Base-by-base conservation (phyloP, 2,329 filamentous ascomycete species). In the Beauveria caledonica region DNA sequence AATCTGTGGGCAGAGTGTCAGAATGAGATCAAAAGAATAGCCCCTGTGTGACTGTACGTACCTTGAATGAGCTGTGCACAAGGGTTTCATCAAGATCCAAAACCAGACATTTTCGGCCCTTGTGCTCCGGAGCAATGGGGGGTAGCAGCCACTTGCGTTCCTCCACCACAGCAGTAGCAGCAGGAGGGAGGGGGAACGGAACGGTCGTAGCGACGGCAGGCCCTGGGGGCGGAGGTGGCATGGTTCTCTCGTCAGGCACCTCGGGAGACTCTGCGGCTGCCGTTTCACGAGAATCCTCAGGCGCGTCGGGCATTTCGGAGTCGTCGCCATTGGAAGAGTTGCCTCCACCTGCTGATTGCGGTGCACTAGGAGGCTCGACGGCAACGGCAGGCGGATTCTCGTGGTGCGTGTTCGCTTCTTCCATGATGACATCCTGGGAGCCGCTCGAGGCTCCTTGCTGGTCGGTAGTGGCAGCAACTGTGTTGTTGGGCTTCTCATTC, bases 61-160 rank as follows among this genome's bases (percentile, higher is more conserved):
- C 93, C 84, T 99, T 99, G 77, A 99, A 99, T 67, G 94, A 97
- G 74, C 94, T 97, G 77, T 99, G 94, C 25, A 99, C 94, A 57
- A 99, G 77, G 1, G 94, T 99, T 74, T 99, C 94, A 67, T 99
- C 94, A 63, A 99, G 78, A 77, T 99, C 94, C 50, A 99, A 81
- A 19, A 99, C 93, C 45, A 99, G 78, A 68, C 94, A 99, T 74
- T 99, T 99, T 70, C 90, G 87, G 29, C 92, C 91, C 73, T 88
- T 86, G 68, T 94, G 85, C 67, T 90, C 87, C 27, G 90, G 87
- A 45, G 86, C 80, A 65, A 93, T 83, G 1, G 92, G 87, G n/a
- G 92, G 92, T 59, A 99, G 77, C 40, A 99, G 79, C 76, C 83
- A 90, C 68, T 87, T 86, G 76, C 68, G 81, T 73, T 50, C 68